Evolutionary conservation across 2,329 filamentous ascomycete species (phyloP).

Genomic region (Byssothecium circinans): DNA sequence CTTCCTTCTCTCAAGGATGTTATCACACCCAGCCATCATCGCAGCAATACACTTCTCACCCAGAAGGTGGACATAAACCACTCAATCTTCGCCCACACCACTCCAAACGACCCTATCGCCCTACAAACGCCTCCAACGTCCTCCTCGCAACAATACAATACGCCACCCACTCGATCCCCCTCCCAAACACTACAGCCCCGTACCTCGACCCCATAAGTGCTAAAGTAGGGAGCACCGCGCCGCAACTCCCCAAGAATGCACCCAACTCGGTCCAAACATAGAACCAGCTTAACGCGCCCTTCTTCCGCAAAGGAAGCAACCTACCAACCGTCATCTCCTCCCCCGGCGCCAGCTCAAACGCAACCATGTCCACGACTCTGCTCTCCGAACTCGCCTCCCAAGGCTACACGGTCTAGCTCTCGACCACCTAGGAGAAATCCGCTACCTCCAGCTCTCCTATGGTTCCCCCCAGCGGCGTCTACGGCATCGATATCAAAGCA

Average conservation of each 20-base stretch:
- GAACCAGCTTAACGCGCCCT: constrained; percentile 16
- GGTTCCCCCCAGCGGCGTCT: neutral
- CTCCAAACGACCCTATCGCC: constrained; percentile 21
- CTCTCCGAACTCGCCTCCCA: constrained; percentile 18
- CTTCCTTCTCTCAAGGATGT: too few species aligned
- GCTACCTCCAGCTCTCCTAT: constrained; percentile 17
- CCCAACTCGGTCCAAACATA: constrained; percentile 13
- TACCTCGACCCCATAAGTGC: constrained; percentile 28
- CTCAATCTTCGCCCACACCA: constrained; percentile 29
- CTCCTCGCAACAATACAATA: constrained; percentile 29
- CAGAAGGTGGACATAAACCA: constrained; percentile 28
- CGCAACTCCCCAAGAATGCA: constrained; percentile 8
- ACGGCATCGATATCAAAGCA: constrained; percentile 17
- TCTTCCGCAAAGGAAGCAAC: constrained; percentile 3
- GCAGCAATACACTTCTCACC: constrained; percentile 11
- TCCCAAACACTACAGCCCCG: constrained; percentile 15
- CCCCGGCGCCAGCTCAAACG: constrained; percentile 20
- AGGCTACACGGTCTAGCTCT: constrained; percentile 21
- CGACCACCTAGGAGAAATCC: constrained; percentile 23
- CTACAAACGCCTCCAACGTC: constrained; percentile 13
- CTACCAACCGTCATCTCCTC: constrained; percentile 22
- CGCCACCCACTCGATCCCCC: constrained; percentile 18
- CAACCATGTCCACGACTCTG: constrained; percentile 14
- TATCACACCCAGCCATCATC: too few species aligned
- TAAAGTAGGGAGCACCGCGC: constrained; percentile 14